Base-by-base conservation (phyloP, 1,139 yeast genomes). In the Taphrina sp. region DNA sequence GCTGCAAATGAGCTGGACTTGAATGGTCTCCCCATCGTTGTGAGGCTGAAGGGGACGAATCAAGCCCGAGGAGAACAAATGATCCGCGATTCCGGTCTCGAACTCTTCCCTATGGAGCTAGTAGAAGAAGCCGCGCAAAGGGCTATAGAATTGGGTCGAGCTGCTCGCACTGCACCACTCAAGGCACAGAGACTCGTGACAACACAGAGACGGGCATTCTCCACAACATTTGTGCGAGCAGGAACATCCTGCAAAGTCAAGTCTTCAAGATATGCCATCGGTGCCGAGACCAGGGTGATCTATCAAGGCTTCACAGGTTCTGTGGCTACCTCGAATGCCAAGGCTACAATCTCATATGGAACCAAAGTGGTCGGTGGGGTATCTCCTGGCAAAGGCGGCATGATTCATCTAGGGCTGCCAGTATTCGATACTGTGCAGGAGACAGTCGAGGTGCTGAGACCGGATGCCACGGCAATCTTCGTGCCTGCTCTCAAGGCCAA, bases 261-360 rank as follows among this genome's bases (percentile, higher is more conserved):
- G n/a, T n/a, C n/a, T n/a, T 16, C 24, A 17, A 26, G 24, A 2
- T 42, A 39, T 33, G 41, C 31, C 14, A 14, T 49, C 23, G 43
- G 22, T 23, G 34, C 45, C 38, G 24, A 36, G 26, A 49, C 55
- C 12, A 38, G 55, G n/a, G 26, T 49, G 33, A 38, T 49, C 39
- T 49, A 49, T 19, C 55, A 49, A 34, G 55, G 97, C 64, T 90
- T 90, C 80, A 90, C 97, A 58, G 97, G 97, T 71, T 88, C 80
- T 71, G 97, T 90, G 74, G 97, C 92, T 60, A 87, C 96, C 47
- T 90, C 90, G 86, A 97, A 90, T 71, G 96, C 97, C 59, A 81
- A 86, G 72, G 95, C 89, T 73, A 95, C 97, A 59, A 78, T 72
- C 38, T 72, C 69, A 56, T 86, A 86, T 71, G 96, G 96, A 64